phyloP scores from a whole-genome alignment of 352 stramenopile genomes.

The Pythium brassicae region DNA sequence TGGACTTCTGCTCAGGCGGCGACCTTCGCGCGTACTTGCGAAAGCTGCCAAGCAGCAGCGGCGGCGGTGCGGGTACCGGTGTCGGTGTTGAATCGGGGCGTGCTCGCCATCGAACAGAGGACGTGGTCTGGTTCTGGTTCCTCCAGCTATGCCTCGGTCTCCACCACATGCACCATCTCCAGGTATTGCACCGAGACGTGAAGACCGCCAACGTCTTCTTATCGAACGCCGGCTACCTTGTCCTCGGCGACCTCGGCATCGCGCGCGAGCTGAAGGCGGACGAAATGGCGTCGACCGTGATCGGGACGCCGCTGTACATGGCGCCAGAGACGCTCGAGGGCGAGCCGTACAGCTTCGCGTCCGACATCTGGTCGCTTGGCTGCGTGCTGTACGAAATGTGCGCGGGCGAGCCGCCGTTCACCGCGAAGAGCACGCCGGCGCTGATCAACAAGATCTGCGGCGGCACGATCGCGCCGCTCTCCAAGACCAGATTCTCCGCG shows the following conservation, averaged over 20 bases:
- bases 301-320: conserved; percentile 91
- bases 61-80: too few species aligned
- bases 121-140: conserved; percentile 88
- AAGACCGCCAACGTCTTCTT: conserved; percentile 92
- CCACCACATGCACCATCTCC: conserved; percentile 83
- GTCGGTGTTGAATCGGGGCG: neutral
- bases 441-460: conserved; percentile 59
- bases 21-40: conserved; percentile 41
- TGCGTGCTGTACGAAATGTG: conserved; percentile 86
- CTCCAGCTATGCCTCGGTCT: conserved; percentile 87
- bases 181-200: conserved; percentile 84
- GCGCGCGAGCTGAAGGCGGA: conserved; percentile 27
- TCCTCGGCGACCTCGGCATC: conserved; percentile 90
- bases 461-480: conserved; percentile 30
- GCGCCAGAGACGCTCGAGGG: conserved; percentile 80
- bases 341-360: conserved; percentile 71
- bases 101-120: conserved; percentile 44
- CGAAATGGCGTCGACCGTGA: conserved; percentile 61
- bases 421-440: conserved; percentile 32
- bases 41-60: conserved; percentile 8
- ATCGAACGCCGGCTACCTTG: conserved; percentile 49
- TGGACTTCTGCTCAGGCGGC: conserved; percentile 90
- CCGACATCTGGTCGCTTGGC: conserved; percentile 88
- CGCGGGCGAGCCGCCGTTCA: conserved; percentile 58
- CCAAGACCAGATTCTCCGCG: conserved; percentile 22